Evolutionary conservation across 2,329 filamentous ascomycete species (phyloP).

Genomic region (Bipolaris victoriae): DNA sequence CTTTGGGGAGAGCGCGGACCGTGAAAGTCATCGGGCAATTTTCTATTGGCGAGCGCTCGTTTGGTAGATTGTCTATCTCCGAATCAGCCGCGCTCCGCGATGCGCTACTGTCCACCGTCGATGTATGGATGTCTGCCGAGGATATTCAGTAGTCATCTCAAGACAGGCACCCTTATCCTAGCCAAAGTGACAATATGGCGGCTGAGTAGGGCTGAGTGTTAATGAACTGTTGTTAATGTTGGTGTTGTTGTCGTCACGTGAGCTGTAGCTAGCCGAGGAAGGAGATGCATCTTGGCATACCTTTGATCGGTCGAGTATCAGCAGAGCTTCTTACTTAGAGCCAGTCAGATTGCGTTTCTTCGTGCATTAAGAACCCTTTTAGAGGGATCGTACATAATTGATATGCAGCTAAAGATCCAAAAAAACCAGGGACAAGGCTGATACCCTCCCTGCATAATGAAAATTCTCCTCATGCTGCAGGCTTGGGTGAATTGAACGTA

Average conservation of each 20-base stretch:
- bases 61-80: conserved; percentile 3
- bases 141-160: background rate
- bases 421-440: too few relatives aligned
- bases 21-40: conserved; percentile 9
- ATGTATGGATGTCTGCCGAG: background rate
- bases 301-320: too few relatives aligned
- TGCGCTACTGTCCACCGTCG: conserved; percentile 3
- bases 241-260: background rate
- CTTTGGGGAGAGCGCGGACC: conserved; percentile 6
- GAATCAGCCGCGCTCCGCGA: background rate
- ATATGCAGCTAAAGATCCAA: too few relatives aligned
- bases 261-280: too few relatives aligned
- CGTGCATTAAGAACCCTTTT: too few relatives aligned
- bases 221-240: background rate
- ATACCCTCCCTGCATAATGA: too few relatives aligned
- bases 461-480: too few relatives aligned
- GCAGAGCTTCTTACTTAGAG: too few relatives aligned
- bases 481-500: too few relatives aligned
- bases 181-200: background rate
- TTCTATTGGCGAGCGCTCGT: conserved; percentile 11
- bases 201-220: background rate
- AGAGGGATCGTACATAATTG: too few relatives aligned
- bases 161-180: background rate
- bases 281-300: too few relatives aligned
- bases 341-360: too few relatives aligned